Percentiles rank a stretch among this genome's conserved stretches.
phyloP scores from a whole-genome alignment of 2,329 filamentous ascomycete species.

The Penicillium sp. region DNA sequence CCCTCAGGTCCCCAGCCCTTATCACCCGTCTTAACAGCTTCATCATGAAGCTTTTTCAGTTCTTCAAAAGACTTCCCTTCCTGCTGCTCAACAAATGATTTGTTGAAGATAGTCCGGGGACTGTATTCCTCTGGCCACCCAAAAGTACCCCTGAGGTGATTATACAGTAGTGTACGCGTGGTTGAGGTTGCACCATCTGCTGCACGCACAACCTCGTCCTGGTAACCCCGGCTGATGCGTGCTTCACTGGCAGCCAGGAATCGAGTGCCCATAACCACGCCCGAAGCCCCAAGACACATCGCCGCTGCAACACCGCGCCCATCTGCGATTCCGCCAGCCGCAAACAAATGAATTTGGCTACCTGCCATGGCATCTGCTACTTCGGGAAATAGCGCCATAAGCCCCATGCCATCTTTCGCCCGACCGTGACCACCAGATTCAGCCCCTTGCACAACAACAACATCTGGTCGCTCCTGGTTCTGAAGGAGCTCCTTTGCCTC shows the following conservation, averaged over 20 bases:
- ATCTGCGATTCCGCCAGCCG: slow-evolving; percentile 56
- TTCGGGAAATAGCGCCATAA: slow-evolving; percentile 55
- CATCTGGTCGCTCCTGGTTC: slow-evolving; percentile 47
- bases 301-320: slow-evolving; percentile 53
- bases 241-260: slow-evolving; percentile 58
- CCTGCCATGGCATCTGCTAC: slow-evolving; percentile 45
- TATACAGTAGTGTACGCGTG: slow-evolving; percentile 54
- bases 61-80: slow-evolving; percentile 48
- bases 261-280: slow-evolving; percentile 62
- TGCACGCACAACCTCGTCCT: slow-evolving; percentile 51
- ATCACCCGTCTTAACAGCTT: slow-evolving; percentile 43
- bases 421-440: slow-evolving; percentile 59
- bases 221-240: slow-evolving; percentile 53
- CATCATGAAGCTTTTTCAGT: slow-evolving; percentile 46
- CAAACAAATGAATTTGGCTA: slow-evolving; percentile 48
- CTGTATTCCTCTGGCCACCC: slow-evolving; percentile 62
- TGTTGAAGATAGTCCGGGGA: slow-evolving; percentile 59
- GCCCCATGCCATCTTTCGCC: slow-evolving; percentile 46
- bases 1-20: slow-evolving; percentile 51
- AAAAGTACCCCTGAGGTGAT: slow-evolving; percentile 56
- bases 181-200: slow-evolving; percentile 55
- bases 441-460: slow-evolving; percentile 55
- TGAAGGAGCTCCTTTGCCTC: slow-evolving; percentile 49
- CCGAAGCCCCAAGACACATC: slow-evolving; percentile 54
- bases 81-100: slow-evolving; percentile 50